Conservation (phyloP, 2,329 filamentous ascomycete genomes). For the Ophiocordyceps camponoti-saundersi region DNA sequence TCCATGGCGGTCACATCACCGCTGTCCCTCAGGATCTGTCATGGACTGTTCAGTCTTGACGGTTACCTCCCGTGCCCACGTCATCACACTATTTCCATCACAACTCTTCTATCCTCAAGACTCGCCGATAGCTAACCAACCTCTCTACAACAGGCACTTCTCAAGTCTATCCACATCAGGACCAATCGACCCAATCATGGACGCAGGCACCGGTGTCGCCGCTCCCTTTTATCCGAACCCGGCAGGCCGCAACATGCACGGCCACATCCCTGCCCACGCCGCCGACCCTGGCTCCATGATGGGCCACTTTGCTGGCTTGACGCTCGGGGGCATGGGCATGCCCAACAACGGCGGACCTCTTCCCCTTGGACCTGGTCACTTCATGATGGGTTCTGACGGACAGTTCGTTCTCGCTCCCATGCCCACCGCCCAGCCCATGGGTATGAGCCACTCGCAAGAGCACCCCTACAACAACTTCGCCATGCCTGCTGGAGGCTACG, state of each 20-base stretch:
- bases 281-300: constrained; percentile 15
- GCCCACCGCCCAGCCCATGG: constrained; percentile 15
- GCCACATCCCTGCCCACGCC: constrained; percentile 12
- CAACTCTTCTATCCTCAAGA: neutral
- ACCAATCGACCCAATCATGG: constrained; percentile 15
- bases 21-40: neutral
- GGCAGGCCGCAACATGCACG: constrained; percentile 11
- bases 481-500: constrained; percentile 15
- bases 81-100: no score
- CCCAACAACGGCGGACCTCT: constrained; percentile 11
- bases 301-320: constrained; percentile 20
- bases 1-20: neutral
- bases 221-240: constrained; percentile 14
- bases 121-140: neutral
- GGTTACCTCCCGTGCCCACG: neutral
- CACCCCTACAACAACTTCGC: constrained; percentile 16
- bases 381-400: constrained; percentile 21
- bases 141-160: constrained; percentile 5
- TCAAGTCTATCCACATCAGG: constrained; percentile 17
- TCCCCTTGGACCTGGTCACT: constrained; percentile 17
- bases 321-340: constrained; percentile 18
- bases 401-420: constrained; percentile 20
- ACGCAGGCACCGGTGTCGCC: constrained; percentile 14
- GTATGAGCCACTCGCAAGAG: constrained; percentile 17
- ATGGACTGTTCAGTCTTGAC: neutral